Base-by-base conservation (phyloP, 2,329 filamentous ascomycete species). In the Thielaviopsis populi region DNA sequence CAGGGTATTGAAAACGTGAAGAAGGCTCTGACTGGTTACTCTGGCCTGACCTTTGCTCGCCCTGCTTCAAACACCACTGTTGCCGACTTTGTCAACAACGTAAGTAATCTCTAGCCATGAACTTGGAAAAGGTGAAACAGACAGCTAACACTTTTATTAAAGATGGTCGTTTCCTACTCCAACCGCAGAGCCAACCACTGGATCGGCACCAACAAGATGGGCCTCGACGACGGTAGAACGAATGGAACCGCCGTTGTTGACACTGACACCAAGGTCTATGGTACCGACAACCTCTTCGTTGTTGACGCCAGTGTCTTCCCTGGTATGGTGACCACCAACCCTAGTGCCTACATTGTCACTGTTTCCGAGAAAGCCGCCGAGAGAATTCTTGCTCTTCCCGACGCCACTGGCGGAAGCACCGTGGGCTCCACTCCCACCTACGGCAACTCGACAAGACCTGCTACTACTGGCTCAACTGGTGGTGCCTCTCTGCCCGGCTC, bases 241-340 rank as follows among this genome's bases (percentile, higher is more conserved):
- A 74, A 74, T 58, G 83, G 83, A 17, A 78, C 75, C 6, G 75
- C 82, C 0, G 84, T 87, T 1, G 84, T 87, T 0, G 84, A 87
- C 68, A 71, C 77, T 11, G 76, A 87, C 72, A 80, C 83, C 64
- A 82, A 80, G 72, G 83, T 87, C 5, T 87, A 82, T 69, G 84
- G 84, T 43, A 87, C 81, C 0, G 82, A 86, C 69, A 87, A 87
- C 72, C 75, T 87, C 54, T 86, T 84, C 69, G 80, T 87, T 15
- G 82, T 88, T 3, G 85, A 88, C 69, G 85, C 81, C 0, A 81
- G 80, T 66, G 84, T 88, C 69, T 86, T 87, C 74, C 85, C 86
- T 0, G 85, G 86, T 67, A 81, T 87, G 68, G 78, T 84, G 2
- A 84, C 83, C 0, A 83, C 84, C 19, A 89, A 89, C 73, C 86